Evolutionary conservation across 2,329 filamentous ascomycete genomes (phyloP), one percentile per base, ranked within the genome.

Genomic region (Aspergillus sp.): DNA sequence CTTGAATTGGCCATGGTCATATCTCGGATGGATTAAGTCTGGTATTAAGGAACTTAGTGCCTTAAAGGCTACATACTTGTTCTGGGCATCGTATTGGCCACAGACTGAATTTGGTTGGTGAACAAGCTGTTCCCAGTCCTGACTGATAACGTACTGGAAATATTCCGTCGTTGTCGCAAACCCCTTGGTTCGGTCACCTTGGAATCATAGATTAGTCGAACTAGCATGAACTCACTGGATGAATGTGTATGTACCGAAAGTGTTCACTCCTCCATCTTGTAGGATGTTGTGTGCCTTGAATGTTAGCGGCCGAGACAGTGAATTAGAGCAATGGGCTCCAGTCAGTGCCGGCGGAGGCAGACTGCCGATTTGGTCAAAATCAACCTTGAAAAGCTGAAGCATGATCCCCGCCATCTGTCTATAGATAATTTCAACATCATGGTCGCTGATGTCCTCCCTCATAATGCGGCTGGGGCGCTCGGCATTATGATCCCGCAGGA

Each of bases 391-490:
- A 41, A 73, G 60, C 61, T 72, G 67, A 41, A 74, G 68, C 8
- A 70, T 17, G 49, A 71, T 70, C 54, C 68, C 70, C 6, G 69
- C 68, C 32, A 71, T 27, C 54, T 71, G 68, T 30, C 63, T 67
- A 39, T 72, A 72, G 47, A 71, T 67, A 59, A 61, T 2, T 54
- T 73, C 66, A 49, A 73, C 59, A 60, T 73, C 61, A 38, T 25
- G 25, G 50, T 71, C 66, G 21, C 58, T 67, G 57, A 73, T 67
- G 44, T 73, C 68, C 53, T 69, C 69, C 42, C 64, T 67, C 30
- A 73, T 83, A 36, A 81, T 79, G 2, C 75, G 77, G 8, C 71
- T 67, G 15, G 74, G 48, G 64, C 82, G 13, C 77, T 82, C 62
- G 67, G 70, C 11, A 71, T 74, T 3, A 73, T 81, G 64, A 52